Evolutionary conservation across 495 filamentous ascomycete genomes (phyloP).

Genomic region (Oidiodendron maius): DNA sequence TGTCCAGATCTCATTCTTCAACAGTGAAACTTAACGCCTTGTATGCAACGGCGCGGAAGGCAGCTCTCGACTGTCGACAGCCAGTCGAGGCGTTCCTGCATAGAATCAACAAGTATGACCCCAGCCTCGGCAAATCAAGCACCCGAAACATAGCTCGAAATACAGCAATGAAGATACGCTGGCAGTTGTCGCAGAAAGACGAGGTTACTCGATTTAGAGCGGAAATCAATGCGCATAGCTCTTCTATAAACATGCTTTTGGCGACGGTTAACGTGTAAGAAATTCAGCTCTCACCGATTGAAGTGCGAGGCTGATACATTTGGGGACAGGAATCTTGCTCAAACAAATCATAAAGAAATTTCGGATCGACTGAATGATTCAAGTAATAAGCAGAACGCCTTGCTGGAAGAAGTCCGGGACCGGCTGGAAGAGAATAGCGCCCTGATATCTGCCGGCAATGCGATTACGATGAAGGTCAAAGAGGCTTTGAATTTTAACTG

Average conservation of each 20-base stretch:
- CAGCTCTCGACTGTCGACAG: neutral
- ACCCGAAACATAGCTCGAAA: slow-evolving; percentile 9
- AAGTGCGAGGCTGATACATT: too few species aligned
- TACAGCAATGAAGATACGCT: slow-evolving; percentile 24
- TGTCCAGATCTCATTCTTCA: slow-evolving; percentile 10
- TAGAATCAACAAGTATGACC: slow-evolving; percentile 11
- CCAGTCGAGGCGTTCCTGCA: slow-evolving; percentile 5
- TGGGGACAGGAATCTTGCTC: too few species aligned
- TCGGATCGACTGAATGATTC: neutral
- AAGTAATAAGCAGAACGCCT: neutral
- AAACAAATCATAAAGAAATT: neutral
- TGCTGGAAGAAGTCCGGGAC: neutral
- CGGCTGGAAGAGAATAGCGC: neutral
- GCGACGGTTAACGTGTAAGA: slow-evolving; percentile 23
- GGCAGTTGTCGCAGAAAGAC: slow-evolving; percentile 24
- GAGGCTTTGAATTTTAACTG: neutral
- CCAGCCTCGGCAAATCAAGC: neutral
- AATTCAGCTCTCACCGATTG: too few species aligned
- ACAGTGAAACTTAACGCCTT: slow-evolving; percentile 10
- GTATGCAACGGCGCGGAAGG: neutral
- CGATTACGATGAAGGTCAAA: neutral
- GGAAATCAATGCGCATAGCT: slow-evolving; percentile 23
- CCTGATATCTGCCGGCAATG: neutral
- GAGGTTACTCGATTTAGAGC: slow-evolving; percentile 26
- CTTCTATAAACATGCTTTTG: slow-evolving; percentile 29